Base-by-base conservation (phyloP, 2,329 filamentous ascomycete genomes). In the Fusarium sp. region DNA sequence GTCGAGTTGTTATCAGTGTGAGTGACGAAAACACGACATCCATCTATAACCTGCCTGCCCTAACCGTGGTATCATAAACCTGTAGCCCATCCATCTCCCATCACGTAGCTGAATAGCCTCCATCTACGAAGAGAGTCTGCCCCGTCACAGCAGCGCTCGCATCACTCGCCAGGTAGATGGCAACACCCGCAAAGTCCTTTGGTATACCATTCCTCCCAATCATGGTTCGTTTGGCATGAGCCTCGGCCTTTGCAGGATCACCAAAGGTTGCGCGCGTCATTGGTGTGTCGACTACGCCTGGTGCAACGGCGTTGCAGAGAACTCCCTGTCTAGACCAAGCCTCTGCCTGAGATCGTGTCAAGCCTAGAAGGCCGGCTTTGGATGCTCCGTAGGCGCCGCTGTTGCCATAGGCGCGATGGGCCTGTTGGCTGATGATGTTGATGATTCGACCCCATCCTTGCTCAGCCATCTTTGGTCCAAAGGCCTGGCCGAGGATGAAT, bases 341-440 rank as follows among this genome's bases (percentile, higher is more conserved):
- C 36, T 75, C 73, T 0, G 73, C 72, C 42, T 76, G 73, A 0
- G 72, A 73, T 1, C 73, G 63, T 3, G 73, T 76, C 6, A 75
- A 43, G 0, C 71, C 68, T 0, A 74, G 52, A 5, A 75, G 63
- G 0, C 72, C 73, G 2, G 69, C 73, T 21, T 73, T 75, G 0
- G 71, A 72, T 1, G 65, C 73, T 5, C 73, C 71, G 9, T 75
- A 75, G 0, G 72, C 73, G 6, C 73, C 73, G 19, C 73, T 73
- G 36, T 73, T 73, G 1, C 72, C 73, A 7, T 61, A 74, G 0
- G 71, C 72, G 4, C 73, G 63, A 5, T 73, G 73, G 0, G 72
- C 63, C 14, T 75, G 73, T 39, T 75, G 73, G 42, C 70, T 71
- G 23, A 65, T 66, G 13, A 75, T 57, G 49, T 75, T 76, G 63